Evolutionary conservation across 1,284 basidiomycete genomes (phyloP), one percentile per base, ranked within the genome.

Genomic region (Moesziomyces aphidis): DNA sequence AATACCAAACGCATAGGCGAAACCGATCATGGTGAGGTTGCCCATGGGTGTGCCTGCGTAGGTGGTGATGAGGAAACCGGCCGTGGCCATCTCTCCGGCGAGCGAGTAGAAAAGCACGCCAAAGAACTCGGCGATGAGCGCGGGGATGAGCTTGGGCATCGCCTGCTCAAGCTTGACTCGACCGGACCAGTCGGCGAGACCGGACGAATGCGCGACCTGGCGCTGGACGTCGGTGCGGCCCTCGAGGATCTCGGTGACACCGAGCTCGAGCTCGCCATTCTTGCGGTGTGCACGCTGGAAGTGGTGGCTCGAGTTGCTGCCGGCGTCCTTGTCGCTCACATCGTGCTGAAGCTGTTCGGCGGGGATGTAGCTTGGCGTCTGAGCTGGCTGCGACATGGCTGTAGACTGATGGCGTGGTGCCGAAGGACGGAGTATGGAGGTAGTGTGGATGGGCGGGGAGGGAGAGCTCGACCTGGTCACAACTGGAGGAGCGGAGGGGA

Each of bases 1-100:
- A 61, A 79, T 79, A 36, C 77, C 72, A 44, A 74, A 72, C 3
- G 67, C 75, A 46, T 79, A 79, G 28, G 78, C 73, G 39, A 79
- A 76, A 39, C 76, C 78, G 50, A 80, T 75, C 73, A 74, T 71
- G 28, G 72, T 71, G 19, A 80, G 22, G 59, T 67, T 72, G 24
- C 77, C 78, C 52, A 64, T 57, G 5, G 73, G 63, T 8, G 46
- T 42, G 1, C 67, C 73, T 4, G 43, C 71, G 49, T 61, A 63
- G 11, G 68, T 69, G 17, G 77, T 77, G 19, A 80, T 47, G 11
- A 78, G 51, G 56, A 52, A 73, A 3, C 63, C 63, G 17, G 74
- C 77, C 1, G 74, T 77, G 6, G 77, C 74, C 66, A 75, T 75
- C 23, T 75, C 73, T 11, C 80, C 71, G 36, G 80, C 80, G 19